These are phyloP conservation scores for Lipomyces starkeyi DNA, from an alignment of 805 yeast species.

Conservation along the genomic window DNA sequence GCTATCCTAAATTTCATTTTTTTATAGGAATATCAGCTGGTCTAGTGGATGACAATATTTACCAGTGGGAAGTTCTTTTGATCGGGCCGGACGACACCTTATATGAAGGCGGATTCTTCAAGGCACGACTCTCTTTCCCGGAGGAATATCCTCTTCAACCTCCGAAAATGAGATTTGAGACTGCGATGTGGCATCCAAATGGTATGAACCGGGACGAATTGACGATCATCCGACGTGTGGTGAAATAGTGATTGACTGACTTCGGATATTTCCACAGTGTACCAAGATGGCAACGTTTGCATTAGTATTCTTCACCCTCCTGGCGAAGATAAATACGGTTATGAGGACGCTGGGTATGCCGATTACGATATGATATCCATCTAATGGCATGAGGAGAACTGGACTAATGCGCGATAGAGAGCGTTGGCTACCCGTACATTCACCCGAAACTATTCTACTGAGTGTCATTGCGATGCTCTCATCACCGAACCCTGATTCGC, in stretches of 20 bases:
- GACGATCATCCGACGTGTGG: background rate
- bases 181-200: conserved; percentile 83
- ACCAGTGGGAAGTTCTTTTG: conserved; percentile 68
- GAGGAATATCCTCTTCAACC: conserved; percentile 74
- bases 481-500: conserved; percentile 89
- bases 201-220: conserved; percentile 39
- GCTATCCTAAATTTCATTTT: background rate
- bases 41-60: conserved; percentile 62
- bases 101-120: conserved; percentile 76
- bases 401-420: conserved; percentile 52
- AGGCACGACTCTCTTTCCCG: conserved; percentile 66
- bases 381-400: background rate
- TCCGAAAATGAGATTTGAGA: conserved; percentile 66
- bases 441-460: conserved; percentile 81
- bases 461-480: conserved; percentile 88
- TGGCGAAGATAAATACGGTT: conserved; percentile 87
- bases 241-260: background rate
- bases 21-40: conserved; percentile 77
- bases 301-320: conserved; percentile 86
- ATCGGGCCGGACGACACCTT: conserved; percentile 76
- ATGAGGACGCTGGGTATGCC: conserved; percentile 70
- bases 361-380: background rate
- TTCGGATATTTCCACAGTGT: conserved; percentile 56
- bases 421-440: conserved; percentile 91
- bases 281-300: conserved; percentile 85